phyloP scores from a whole-genome alignment of 225 moss, liverwort and hornwort genomes.

The Ulota crispa region DNA sequence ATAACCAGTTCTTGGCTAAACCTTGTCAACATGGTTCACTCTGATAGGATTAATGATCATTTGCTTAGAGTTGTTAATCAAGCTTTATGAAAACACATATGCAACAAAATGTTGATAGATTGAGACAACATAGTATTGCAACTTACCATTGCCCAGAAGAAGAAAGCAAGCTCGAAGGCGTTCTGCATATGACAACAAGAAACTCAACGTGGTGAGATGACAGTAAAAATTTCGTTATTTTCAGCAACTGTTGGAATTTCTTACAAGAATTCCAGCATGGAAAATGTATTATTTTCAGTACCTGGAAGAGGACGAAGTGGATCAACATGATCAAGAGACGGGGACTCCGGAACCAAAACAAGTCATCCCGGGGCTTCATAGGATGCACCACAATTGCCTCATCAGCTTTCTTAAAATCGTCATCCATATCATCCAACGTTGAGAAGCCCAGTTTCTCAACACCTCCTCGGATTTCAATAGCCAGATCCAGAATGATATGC shows the following conservation, averaged over 20 bases:
- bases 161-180: conserved; percentile 87
- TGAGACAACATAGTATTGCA: too few species aligned
- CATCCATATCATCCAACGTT: conserved; percentile 37
- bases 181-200: conserved; percentile 56
- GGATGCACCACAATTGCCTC: conserved; percentile 21
- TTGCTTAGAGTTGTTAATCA: too few species aligned
- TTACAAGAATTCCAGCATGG: neutral
- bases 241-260: accelerated
- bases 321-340: conserved; percentile 57
- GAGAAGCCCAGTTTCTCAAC: conserved; percentile 22
- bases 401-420: conserved; percentile 26
- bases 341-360: conserved; percentile 88
- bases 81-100: too few species aligned
- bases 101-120: too few species aligned
- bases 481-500: conserved; percentile 70
- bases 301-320: conserved; percentile 95
- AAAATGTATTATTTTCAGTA: neutral
- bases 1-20: too few species aligned
- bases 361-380: conserved; percentile 74
- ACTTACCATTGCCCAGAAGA: conserved; percentile 86
- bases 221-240: neutral
- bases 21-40: too few species aligned
- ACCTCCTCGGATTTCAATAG: conserved; percentile 57
- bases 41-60: too few species aligned
- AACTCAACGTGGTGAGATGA: neutral